Base-by-base conservation (phyloP, 2,329 filamentous ascomycete genomes). In the Talaromyces verruculosus region DNA sequence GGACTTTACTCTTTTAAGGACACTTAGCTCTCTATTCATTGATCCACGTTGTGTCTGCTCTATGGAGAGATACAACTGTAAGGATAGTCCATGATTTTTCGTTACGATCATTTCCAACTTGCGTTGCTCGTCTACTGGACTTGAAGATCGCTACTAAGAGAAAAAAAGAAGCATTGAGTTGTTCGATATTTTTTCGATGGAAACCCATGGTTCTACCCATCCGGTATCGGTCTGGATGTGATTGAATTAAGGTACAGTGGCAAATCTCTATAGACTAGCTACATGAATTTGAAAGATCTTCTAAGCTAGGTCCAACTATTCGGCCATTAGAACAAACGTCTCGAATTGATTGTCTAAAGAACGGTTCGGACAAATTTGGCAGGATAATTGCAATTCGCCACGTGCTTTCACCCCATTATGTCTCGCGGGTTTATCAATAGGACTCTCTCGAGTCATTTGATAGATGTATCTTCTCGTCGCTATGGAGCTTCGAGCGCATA, bases 211-310 rank as follows among this genome's bases (percentile, higher is more conserved):
- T 61, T 61, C 58, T 41, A 35, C 43, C 30, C 19, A 37, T 37
- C 59, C 30, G 59, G 59, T 61, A 61, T 61, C 59, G 41, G 59
- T 33, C 59, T 57, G 49, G 49, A 39, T 25, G 28, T 55, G 51
- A 35, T 55, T 55, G 51, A 55, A 37, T 57, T 57, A 57, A 57
- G 59, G 59, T 61, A 61, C 43, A 25, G 59, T 61, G 59, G 59
- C 59, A 25, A 61, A 61, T 61, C 13, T 57, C 53, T 37, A 39
- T 37, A 2, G 53, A 7, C 33, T 28, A 7, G 47, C 22, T 25
- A 17, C 13, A 15, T 28, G 47, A 22, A 22, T 22, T 22, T 22
- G 22, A n/a, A n/a, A 28, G 47, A 30, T 51, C 17, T 13, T 22
- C 30, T 35, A n/a, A 35, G 6, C 10, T 53, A 8, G 5, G 6